Evolutionary conservation across 1,284 basidiomycete species (phyloP).

Genomic region (Tremellales sp.): DNA sequence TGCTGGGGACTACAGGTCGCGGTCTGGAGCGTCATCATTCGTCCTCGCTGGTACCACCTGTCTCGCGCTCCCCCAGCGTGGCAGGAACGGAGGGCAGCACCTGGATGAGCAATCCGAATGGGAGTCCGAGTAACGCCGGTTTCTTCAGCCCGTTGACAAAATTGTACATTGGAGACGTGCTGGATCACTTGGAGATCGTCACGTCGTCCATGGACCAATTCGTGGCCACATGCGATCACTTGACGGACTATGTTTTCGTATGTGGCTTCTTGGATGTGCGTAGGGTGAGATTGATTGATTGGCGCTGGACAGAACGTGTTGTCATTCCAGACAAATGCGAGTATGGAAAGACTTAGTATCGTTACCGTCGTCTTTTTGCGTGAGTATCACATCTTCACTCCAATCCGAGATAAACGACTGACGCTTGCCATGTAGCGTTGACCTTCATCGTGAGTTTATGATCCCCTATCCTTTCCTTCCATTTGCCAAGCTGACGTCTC

Average conservation of each 20-base stretch:
- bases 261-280: conserved; percentile 7
- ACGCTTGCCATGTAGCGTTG: conserved; percentile 15
- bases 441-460: conserved; percentile 30
- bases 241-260: conserved; percentile 49
- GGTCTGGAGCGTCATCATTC: background rate
- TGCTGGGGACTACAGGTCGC: too few species aligned
- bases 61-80: background rate
- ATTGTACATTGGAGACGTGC: conserved; percentile 45
- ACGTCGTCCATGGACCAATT: conserved; percentile 45
- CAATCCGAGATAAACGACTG: background rate
- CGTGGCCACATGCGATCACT: conserved; percentile 44
- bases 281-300: background rate
- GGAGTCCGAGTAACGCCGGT: conserved; percentile 8
- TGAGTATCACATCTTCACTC: conserved; percentile 24
- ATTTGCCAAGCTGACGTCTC: conserved; percentile 1
- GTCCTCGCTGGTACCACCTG: background rate
- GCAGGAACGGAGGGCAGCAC: background rate
- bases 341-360: conserved; percentile 48
- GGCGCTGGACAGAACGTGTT: conserved; percentile 34
- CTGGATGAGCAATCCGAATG: background rate
- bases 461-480: background rate
- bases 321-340: conserved; percentile 47
- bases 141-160: conserved; percentile 41
- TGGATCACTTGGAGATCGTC: conserved; percentile 48
- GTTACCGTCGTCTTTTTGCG: conserved; percentile 50